A percentile compares a stretch with the other conserved stretches of the same genome.
Evolutionary conservation across 176 grass and related monocot genomes (phyloP).

Genomic region (Phragmites australis): DNA sequence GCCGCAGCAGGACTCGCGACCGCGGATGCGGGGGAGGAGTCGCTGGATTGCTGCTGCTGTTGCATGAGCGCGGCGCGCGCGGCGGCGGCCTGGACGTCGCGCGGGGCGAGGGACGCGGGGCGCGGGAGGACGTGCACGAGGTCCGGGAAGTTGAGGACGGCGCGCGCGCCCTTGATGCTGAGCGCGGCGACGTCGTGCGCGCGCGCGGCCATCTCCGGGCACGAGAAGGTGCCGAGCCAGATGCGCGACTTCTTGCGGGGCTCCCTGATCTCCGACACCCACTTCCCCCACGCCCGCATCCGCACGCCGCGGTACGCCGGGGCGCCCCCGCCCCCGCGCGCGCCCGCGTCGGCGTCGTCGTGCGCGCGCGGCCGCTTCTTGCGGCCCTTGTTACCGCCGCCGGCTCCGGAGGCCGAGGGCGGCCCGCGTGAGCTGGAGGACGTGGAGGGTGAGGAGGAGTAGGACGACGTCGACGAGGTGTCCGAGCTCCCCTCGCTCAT

Average conservation of each 20-base stretch:
- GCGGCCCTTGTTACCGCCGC: neutral
- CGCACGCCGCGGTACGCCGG: conserved; percentile 72
- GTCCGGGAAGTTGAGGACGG: conserved; percentile 91
- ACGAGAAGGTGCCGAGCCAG: conserved; percentile 88
- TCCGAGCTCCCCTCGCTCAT: conserved; percentile 43
- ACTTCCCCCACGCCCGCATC: conserved; percentile 90
- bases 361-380: conserved; percentile 20
- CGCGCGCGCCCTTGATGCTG: conserved; percentile 74
- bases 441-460: conserved; percentile 17
- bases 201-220: conserved; percentile 89
- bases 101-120: conserved; percentile 55
- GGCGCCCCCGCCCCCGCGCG: neutral
- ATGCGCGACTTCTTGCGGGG: conserved; percentile 98
- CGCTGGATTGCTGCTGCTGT: neutral
- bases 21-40: neutral
- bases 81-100: conserved; percentile 89
- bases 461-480: conserved; percentile 29
- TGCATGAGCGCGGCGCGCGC: conserved; percentile 67
- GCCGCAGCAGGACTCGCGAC: neutral
- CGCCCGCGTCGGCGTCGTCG: neutral
- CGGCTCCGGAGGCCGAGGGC: neutral
- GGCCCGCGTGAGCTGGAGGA: conserved; percentile 23
- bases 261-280: conserved; percentile 98
- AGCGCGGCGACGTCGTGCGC: conserved; percentile 86
- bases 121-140: conserved; percentile 54